These are phyloP conservation scores for Polytolypa hystricis DNA, from an alignment of 2,329 filamentous ascomycete genomes.

Conservation along the genomic window DNA sequence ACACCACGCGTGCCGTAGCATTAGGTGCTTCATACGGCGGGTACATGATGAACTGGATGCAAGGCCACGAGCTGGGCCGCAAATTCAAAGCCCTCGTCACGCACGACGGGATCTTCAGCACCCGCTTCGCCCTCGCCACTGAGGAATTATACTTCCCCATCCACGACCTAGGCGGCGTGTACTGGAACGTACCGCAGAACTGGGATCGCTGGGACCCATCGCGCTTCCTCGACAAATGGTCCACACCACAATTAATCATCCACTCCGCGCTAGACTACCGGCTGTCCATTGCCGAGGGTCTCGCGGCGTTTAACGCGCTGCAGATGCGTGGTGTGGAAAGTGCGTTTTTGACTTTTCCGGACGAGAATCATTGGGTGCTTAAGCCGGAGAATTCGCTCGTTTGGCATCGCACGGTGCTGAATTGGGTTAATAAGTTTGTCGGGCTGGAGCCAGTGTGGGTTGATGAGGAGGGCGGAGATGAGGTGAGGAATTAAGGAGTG, in stretches of 20 bases:
- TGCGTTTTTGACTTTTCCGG: constrained; percentile 69
- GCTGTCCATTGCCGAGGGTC: constrained; percentile 70
- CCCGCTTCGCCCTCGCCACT: constrained; percentile 32
- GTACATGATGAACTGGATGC: constrained; percentile 51
- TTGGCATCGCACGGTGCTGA: constrained; percentile 79
- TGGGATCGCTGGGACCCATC: constrained; percentile 51
- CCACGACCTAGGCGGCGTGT: constrained; percentile 40
- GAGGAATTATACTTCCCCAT: constrained; percentile 48
- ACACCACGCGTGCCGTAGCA: constrained; percentile 42
- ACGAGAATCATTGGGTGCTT: constrained; percentile 72
- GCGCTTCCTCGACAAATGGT: constrained; percentile 55
- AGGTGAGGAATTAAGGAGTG: background rate
- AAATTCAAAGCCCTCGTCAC: constrained; percentile 49
- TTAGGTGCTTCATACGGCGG: constrained; percentile 47
- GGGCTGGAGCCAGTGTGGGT: constrained; percentile 36
- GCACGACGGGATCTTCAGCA: constrained; percentile 40
- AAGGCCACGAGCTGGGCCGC: constrained; percentile 42
- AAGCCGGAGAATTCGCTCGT: constrained; percentile 84
- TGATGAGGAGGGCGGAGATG: constrained; percentile 16
- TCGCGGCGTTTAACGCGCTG: constrained; percentile 76
- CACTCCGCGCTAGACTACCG: constrained; percentile 88
- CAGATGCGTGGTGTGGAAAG: constrained; percentile 66
- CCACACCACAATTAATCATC: constrained; percentile 78
- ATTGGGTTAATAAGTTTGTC: constrained; percentile 57
- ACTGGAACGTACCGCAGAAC: constrained; percentile 39